Evolutionary conservation across 2,329 filamentous ascomycete species (phyloP).

Genomic region (Anisogramma anomala): DNA sequence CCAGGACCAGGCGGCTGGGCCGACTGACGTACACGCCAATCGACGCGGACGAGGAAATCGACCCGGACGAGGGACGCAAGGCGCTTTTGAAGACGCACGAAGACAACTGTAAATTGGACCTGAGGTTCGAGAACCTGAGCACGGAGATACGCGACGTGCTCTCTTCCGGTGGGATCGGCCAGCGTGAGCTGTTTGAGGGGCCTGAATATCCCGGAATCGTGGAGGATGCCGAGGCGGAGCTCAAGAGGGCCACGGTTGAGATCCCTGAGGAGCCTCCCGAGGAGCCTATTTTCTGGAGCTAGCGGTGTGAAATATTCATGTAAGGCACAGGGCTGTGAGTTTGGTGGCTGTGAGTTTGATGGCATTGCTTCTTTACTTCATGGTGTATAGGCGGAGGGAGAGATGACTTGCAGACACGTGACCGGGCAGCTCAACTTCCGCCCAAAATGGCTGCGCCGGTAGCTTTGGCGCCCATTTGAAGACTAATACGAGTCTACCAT

Average conservation of each 20-base stretch:
- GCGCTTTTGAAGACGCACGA: conserved; percentile 3
- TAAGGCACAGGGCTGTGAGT: too few species aligned
- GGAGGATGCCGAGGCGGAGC: conserved; percentile 6
- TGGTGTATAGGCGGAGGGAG: too few species aligned
- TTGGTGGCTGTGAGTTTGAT: too few species aligned
- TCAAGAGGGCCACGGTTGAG: conserved; percentile 2
- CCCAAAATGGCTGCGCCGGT: too few species aligned
- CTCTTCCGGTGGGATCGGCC: conserved; percentile 9
- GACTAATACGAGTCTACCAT: too few species aligned
- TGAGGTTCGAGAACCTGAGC: conserved; percentile 14
- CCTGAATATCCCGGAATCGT: conserved; percentile 3
- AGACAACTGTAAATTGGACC: conserved; percentile 12
- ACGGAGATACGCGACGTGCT: conserved; percentile 11
- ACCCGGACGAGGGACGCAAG: background rate
- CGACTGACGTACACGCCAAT: background rate
- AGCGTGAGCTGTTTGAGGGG: conserved; percentile 2
- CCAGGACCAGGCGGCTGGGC: background rate
- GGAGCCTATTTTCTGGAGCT: conserved; percentile 12
- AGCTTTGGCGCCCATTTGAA: too few species aligned
- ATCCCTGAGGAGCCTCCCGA: conserved; percentile 4
- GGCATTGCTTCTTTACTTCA: too few species aligned
- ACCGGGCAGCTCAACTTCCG: too few species aligned
- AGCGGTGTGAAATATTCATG: too few species aligned
- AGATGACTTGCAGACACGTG: too few species aligned
- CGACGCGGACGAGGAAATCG: background rate